phyloP scores from a whole-genome alignment of 1,284 basidiomycete genomes.

The Fomitopsis palustris region DNA sequence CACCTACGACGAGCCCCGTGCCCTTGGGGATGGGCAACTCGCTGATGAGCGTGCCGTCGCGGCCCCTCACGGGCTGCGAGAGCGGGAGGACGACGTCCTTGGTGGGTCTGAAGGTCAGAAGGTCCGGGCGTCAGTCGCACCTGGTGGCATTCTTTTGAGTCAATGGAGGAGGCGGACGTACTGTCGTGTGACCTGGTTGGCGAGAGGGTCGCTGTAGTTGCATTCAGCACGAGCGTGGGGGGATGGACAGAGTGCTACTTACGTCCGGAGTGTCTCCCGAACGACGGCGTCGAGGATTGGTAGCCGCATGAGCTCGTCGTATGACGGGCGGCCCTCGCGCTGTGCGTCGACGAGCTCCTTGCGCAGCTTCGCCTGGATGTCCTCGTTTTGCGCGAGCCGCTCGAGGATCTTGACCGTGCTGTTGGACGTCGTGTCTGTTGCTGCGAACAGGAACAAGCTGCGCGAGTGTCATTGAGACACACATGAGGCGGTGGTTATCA shows the following conservation, averaged over 20 bases:
- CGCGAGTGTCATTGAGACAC: neutral
- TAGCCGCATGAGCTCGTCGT: slow-evolving; percentile 5
- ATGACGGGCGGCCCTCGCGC: neutral
- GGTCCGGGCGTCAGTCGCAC: too few species aligned
- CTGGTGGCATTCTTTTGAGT: neutral
- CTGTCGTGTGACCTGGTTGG: neutral
- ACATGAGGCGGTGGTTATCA: too few species aligned
- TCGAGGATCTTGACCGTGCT: neutral
- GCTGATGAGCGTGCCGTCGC: slow-evolving; percentile 30
- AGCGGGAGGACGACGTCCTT: slow-evolving; percentile 20
- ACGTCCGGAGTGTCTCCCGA: slow-evolving; percentile 6
- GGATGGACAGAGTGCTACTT: neutral
- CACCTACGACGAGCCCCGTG: slow-evolving; percentile 23
- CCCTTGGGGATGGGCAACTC: slow-evolving; percentile 41
- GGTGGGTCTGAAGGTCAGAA: neutral
- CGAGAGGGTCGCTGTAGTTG: neutral
- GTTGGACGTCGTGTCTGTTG: slow-evolving; percentile 17
- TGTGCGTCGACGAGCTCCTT: neutral
- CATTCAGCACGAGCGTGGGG: too few species aligned
- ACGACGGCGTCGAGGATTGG: slow-evolving; percentile 6
- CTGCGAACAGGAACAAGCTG: slow-evolving; percentile 12
- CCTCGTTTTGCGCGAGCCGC: neutral
- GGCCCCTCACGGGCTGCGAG: slow-evolving; percentile 14
- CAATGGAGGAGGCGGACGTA: neutral
- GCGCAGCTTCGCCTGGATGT: slow-evolving; percentile 3